A percentile compares a stretch with the other conserved stretches of the same genome.
These are phyloP conservation scores for Aspergillus taichungensis DNA, from an alignment of 495 filamentous ascomycete species.

Conservation along the genomic window DNA sequence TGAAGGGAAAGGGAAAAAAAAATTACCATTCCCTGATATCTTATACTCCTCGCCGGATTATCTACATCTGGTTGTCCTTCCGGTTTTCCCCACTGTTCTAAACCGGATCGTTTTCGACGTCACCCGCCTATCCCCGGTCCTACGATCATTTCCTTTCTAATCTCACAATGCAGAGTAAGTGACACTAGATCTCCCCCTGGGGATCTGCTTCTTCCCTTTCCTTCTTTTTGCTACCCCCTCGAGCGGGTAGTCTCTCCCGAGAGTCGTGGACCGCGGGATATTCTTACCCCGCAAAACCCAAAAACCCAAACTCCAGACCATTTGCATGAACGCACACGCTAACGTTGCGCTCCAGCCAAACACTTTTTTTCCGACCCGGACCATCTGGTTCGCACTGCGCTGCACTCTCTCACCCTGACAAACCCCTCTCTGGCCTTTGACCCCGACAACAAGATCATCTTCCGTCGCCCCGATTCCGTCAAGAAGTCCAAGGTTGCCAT, in stretches of 20 bases:
- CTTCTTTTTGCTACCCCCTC: not conserved
- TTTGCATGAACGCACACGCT: constrained; percentile 6
- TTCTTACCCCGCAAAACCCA: constrained; percentile 7
- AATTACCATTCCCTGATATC: too few species aligned
- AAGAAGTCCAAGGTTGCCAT: constrained; percentile 59
- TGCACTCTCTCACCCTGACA: constrained; percentile 67
- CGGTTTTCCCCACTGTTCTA: too few species aligned
- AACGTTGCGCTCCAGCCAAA: constrained; percentile 43
- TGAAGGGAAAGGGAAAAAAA: too few species aligned
- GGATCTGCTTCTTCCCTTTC: not conserved
- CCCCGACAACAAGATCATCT: constrained; percentile 73
- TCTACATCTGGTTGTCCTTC: too few species aligned
- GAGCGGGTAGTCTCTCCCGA: constrained; percentile 2
- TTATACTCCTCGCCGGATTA: too few species aligned
- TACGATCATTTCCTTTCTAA: constrained; percentile 7
- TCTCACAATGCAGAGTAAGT: constrained; percentile 21
- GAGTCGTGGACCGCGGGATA: constrained; percentile 6
- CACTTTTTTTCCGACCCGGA: constrained; percentile 89
- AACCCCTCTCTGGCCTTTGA: constrained; percentile 85
- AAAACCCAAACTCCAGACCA: constrained; percentile 3
- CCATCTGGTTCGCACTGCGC: constrained; percentile 67
- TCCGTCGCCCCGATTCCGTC: constrained; percentile 53
- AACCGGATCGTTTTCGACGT: not conserved
- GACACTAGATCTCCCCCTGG: not conserved
- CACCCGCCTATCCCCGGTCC: not conserved